Base-by-base conservation (phyloP, 1,284 basidiomycete species). In the Cystobasidiaceae sp. region DNA sequence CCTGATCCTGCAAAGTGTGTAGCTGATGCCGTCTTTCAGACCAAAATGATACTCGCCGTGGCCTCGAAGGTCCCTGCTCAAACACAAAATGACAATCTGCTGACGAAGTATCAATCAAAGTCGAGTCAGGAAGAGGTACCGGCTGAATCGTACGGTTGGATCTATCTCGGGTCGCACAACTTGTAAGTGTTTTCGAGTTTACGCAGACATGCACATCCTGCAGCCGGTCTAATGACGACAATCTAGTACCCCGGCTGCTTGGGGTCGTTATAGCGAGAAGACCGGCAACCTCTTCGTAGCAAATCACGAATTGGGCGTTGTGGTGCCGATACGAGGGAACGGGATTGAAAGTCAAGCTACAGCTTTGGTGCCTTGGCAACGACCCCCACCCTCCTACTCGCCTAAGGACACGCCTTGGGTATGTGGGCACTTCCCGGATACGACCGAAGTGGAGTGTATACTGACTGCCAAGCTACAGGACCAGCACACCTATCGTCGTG, bases 131-230 rank as follows among this genome's bases (percentile, higher is more conserved):
- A 21, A n/a, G 23, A 57, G 37, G 37, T 27, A 9, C 23, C 60
- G 9, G 23, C 39, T 19, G 41, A 62, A 30, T 45, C 52, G 25
- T 56, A 48, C 21, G 62, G 62, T 6, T 65, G 48, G 44, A 41
- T 65, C 41, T 65, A 65, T 37, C 43, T 65, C 44, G 62, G 62
- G 25, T 65, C 62, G n/a, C 62, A 65, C 34, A 65, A 65, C 32
- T 65, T 56, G 62, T 58, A 23, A 9, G 62, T 60, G 9, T 11
- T 23, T 28, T 11, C 8, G 32, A 8, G 13, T 21, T 51, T 7
- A 51, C 52, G 7, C 50, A 11, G 28, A 52, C 33, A 15, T 27
- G 28, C 25, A n/a, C n/a, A n/a, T n/a, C n/a, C n/a, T n/a, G n/a
- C n/a, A n/a, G n/a, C n/a, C n/a, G n/a, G n/a, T n/a, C n/a, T n/a